These are phyloP conservation scores for Panus rudis DNA, from an alignment of 768 basidiomycete species.

Conservation along the genomic window DNA sequence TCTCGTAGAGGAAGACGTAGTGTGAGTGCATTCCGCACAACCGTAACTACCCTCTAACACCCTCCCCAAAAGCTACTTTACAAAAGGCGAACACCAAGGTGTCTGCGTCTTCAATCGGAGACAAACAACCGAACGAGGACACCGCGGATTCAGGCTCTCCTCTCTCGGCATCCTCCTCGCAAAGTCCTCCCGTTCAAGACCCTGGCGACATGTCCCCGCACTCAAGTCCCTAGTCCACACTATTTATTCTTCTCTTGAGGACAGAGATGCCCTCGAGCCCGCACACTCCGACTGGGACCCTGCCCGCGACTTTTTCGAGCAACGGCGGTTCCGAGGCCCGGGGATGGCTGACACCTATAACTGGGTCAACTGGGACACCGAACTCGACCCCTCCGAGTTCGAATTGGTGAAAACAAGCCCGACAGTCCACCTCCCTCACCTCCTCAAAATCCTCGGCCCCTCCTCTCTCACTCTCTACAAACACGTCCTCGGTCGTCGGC, in stretches of 20 bases:
- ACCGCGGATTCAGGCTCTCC: slow-evolving; percentile 74
- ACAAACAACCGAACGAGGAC: slow-evolving; percentile 60
- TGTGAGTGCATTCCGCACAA: slow-evolving; percentile 49
- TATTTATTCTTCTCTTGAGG: slow-evolving; percentile 47
- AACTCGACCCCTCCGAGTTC: slow-evolving; percentile 34
- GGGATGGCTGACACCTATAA: slow-evolving; percentile 51
- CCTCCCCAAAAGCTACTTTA: slow-evolving; percentile 45
- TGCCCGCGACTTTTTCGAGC: slow-evolving; percentile 57
- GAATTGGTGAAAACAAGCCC: slow-evolving; percentile 33
- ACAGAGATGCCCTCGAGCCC: slow-evolving; percentile 40
- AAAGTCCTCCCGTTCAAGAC: slow-evolving; percentile 56
- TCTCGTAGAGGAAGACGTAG: slow-evolving; percentile 68
- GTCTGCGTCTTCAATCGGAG: slow-evolving; percentile 71
- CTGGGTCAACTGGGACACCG: slow-evolving; percentile 65
- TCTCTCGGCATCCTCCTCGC: slow-evolving; percentile 72
- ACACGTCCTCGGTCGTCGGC: slow-evolving; percentile 62
- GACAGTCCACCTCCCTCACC: slow-evolving; percentile 65
- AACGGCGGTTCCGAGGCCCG: slow-evolving; percentile 42
- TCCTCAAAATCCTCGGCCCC: slow-evolving; percentile 72
- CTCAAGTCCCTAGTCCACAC: slow-evolving; percentile 52
- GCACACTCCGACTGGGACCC: slow-evolving; percentile 56
- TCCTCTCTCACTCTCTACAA: slow-evolving; percentile 76
- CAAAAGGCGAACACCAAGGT: slow-evolving; percentile 59
- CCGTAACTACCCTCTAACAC: neutral
- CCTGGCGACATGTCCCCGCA: slow-evolving; percentile 64